Base-by-base conservation (phyloP, 345 rosid genomes). In the Populus ilicifolia region DNA sequence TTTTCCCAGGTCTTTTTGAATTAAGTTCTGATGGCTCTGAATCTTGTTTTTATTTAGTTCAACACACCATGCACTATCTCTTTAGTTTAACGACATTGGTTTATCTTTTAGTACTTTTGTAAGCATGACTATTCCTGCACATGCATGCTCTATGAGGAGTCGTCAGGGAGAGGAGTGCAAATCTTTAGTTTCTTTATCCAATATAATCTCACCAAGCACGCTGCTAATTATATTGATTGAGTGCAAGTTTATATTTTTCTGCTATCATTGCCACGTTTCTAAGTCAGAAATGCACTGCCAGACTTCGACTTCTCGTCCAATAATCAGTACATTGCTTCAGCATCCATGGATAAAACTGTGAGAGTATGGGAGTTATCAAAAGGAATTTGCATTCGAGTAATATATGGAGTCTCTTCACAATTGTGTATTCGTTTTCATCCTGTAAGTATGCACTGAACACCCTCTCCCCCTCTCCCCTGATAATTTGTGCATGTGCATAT, bases 291-390 rank as follows among this genome's bases (percentile, higher is more conserved):
- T 27, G 33, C 69, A 70, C 73, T 84, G 83, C 81, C 99, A 96
- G 99, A 96, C 75, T 96, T 96, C 80, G 97, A 93, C 85, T 93
- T 96, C 89, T 85, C 99, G n/a, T 93, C 99, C 71, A 96, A 93
- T 88, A 93, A 96, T 83, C 98, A 93, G 73, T 93, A 93, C 79
- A 90, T 96, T 29, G 99, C 99, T 21, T 96, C 99, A 11, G 86
- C 99, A 36, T 93, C 97, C 35, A 72, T 84, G 87, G 99, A 96
- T 84, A 96, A 96, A 88, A 96, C 99, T 81, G 96, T 96, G 75
- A 89, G 97, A 87, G 97, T 93, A 46, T 96, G 99, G 99, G 99
- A 91, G 83, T 86, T 96, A 82, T 88, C 92, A 65, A 87, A 86
- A 87, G 99, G 96, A 46, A 87, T 88, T 84, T 96, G 99, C 89